Conservation (phyloP, 768 basidiomycete species). For the Rhizopogon rudus region DNA sequence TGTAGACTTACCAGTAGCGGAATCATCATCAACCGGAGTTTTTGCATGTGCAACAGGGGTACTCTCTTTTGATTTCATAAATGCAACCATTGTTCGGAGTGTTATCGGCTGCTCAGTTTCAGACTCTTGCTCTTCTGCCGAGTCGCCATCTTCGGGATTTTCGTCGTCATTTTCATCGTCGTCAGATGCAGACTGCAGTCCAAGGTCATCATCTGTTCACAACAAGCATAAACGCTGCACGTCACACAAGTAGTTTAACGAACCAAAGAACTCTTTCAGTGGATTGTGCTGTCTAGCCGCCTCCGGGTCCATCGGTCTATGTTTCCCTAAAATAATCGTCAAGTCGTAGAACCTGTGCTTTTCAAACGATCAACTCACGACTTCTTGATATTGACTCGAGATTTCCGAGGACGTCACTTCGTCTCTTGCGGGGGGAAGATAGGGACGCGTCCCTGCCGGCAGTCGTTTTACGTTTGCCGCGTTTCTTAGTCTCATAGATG, state of each 20-base stretch:
- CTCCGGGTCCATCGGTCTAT: background rate
- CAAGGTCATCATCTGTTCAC: constrained; percentile 34
- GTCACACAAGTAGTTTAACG: background rate
- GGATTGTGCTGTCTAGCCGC: constrained; percentile 31
- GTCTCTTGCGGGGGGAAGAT: constrained; percentile 12
- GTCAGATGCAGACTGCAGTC: constrained; percentile 51
- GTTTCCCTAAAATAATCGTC: constrained; percentile 1
- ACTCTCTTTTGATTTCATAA: constrained; percentile 7
- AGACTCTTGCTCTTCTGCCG: constrained; percentile 21
- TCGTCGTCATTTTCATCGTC: constrained; percentile 21
- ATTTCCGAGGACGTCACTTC: constrained; percentile 3
- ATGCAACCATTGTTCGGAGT: constrained; percentile 18
- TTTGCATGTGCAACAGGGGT: background rate
- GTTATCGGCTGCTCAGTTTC: constrained; percentile 10
- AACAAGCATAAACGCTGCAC: background rate
- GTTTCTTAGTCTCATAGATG: constrained; percentile 23
- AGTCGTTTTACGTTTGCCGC: constrained; percentile 13
- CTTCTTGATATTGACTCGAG: constrained; percentile 3
- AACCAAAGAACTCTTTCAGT: constrained; percentile 47
- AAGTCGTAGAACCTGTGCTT: background rate
- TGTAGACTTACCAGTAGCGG: constrained; percentile 15
- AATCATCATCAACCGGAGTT: constrained; percentile 13
- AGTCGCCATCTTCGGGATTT: constrained; percentile 14
- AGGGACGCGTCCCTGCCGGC: constrained; percentile 8
- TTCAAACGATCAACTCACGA: constrained; percentile 6